Percentiles rank a stretch among this genome's conserved stretches.
These are phyloP conservation scores for Ascochyta fabae DNA, from an alignment of 2,329 filamentous ascomycete genomes.

Conservation along the genomic window DNA sequence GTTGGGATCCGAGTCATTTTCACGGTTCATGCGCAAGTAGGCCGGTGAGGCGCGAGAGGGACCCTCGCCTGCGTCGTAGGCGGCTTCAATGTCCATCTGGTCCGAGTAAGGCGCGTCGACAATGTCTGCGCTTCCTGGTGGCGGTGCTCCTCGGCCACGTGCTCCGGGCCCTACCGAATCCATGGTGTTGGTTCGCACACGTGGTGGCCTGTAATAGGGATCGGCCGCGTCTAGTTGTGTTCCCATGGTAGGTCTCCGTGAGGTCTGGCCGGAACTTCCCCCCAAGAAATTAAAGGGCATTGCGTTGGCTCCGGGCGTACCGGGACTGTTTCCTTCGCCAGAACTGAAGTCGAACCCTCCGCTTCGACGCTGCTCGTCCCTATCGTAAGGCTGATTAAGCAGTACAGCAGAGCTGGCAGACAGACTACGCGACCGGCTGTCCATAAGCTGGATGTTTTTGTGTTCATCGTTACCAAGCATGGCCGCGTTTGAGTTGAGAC, in stretches of 20 bases:
- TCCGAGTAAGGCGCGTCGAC: slow-evolving; percentile 55
- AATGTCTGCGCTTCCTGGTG: slow-evolving; percentile 54
- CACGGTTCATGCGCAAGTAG: slow-evolving; percentile 57
- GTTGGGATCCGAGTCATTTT: slow-evolving; percentile 60
- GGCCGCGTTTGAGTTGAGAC: slow-evolving; percentile 79
- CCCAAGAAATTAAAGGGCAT: slow-evolving; percentile 75
- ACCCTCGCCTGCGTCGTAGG: slow-evolving; percentile 41
- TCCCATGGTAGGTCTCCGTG: slow-evolving; percentile 47
- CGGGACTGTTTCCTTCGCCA: slow-evolving; percentile 61
- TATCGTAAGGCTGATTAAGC: slow-evolving; percentile 57
- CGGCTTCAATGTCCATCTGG: slow-evolving; percentile 46
- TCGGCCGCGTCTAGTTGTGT: slow-evolving; percentile 58
- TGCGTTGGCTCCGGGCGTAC: slow-evolving; percentile 74
- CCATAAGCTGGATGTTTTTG: slow-evolving; percentile 64
- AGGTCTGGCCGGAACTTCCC: slow-evolving; percentile 53
- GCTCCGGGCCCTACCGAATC: slow-evolving; percentile 55
- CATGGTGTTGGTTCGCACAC: slow-evolving; percentile 68
- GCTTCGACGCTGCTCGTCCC: slow-evolving; percentile 55
- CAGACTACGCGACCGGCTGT: slow-evolving; percentile 63
- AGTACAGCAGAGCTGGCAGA: slow-evolving; percentile 69
- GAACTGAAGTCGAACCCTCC: slow-evolving; percentile 62
- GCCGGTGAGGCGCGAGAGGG: slow-evolving; percentile 52
- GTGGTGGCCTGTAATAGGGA: slow-evolving; percentile 87
- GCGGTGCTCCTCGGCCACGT: slow-evolving; percentile 54
- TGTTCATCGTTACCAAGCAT: slow-evolving; percentile 77